Base-by-base conservation (phyloP, 2,329 filamentous ascomycete genomes). In the Cryphonectria radicalis region DNA sequence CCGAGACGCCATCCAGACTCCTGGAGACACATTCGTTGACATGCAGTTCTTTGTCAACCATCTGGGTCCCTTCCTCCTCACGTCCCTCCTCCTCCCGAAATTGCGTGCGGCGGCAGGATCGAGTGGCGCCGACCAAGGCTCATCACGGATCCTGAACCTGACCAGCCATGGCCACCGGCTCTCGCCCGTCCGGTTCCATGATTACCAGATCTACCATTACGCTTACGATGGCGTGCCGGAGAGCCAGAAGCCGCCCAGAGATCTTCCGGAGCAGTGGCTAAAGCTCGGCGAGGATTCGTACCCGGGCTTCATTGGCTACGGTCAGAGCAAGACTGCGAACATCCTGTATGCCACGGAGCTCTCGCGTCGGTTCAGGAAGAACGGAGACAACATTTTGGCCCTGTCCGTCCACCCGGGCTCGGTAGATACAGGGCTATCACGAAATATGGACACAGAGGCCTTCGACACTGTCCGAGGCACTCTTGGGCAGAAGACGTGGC, bases 261-360 rank as follows among this genome's bases (percentile, higher is more conserved):
- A 63, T 3, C 35, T 71, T 1, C 62, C 71, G 4, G 72, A 74
- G 4, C 57, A 63, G 0, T 69, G 73, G 1, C 68, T 75, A 0
- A 37, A 67, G 14, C 40, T 62, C 0, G 57, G 65, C 1, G 63
- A 70, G 1, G 75, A 76, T 32, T 76, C 76, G 40, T 79, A 77
- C 59, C 75, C 77, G 0, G 74, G 74, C 0, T 85, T 83, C 79
- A 74, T 78, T 1, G 83, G 79, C 13, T 87, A 87, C 70, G 81
- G 79, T 0, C 84, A 86, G 73, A 83, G 82, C 63, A 87, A 87
- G 74, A 81, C 82, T 4, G 84, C 84, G 4, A 84, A 85, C 59
- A 82, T 86, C 14, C 76, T 84, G 63, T 83, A 83, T 72, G 76
- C 78, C 0, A 78, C 78, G 25, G 79, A 77, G 65, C 73, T 84